phyloP scores from a whole-genome alignment of 805 yeast species.

The Ogataea zsoltii region DNA sequence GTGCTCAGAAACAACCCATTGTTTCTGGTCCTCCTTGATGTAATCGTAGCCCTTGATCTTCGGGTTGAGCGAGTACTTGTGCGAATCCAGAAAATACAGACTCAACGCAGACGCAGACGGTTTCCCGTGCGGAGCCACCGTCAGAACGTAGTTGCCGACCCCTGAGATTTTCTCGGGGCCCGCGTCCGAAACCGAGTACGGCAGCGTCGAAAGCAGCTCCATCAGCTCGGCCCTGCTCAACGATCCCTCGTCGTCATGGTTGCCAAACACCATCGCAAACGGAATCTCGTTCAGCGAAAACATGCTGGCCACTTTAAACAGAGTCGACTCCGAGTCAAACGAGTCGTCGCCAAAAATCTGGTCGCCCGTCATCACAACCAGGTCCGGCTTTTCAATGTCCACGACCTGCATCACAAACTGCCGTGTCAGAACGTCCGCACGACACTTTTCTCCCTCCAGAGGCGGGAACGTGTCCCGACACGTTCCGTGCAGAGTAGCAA shows the following conservation, averaged over 20 bases:
- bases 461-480: conserved; percentile 74
- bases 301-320: conserved; percentile 75
- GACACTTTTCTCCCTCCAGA: conserved; percentile 44
- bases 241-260: conserved; percentile 91
- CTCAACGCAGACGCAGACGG: conserved; percentile 47
- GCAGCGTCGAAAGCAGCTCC: conserved; percentile 55
- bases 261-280: conserved; percentile 84
- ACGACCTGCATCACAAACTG: conserved; percentile 61
- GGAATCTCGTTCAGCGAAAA: conserved; percentile 71
- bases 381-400: conserved; percentile 77
- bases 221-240: conserved; percentile 61
- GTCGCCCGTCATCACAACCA: conserved; percentile 89
- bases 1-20: conserved; percentile 14
- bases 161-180: conserved; percentile 78
- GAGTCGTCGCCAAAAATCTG: conserved; percentile 80
- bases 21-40: conserved; percentile 45
- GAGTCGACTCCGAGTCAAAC: conserved; percentile 79
- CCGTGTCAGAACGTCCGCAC: conserved; percentile 76
- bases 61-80: conserved; percentile 68
- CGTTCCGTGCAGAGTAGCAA: conserved; percentile 77
- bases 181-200: conserved; percentile 59
- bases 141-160: conserved; percentile 73
- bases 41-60: conserved; percentile 83
- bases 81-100: conserved; percentile 82
- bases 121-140: conserved; percentile 45